Conservation (phyloP, 73 alveolate species). For the Breviolum minutum region DNA sequence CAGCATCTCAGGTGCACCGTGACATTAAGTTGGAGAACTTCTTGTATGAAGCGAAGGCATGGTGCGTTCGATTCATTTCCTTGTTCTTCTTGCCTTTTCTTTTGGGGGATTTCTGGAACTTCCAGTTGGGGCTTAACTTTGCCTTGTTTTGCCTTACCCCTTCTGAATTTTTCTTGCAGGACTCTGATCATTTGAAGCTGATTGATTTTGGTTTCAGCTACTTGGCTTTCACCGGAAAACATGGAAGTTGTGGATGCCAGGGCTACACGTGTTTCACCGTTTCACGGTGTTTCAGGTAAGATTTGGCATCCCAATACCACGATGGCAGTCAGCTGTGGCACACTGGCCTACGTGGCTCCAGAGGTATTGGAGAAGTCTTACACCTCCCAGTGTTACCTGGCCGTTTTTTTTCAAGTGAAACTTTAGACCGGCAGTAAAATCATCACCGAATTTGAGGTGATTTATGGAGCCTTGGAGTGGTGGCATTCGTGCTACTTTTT, state of each 20-base stretch:
- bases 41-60: slow-evolving; percentile 53
- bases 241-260: not conserved
- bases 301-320: slow-evolving; percentile 91
- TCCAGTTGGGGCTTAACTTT: too few relatives aligned
- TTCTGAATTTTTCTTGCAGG: not conserved
- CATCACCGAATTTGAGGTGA: not conserved
- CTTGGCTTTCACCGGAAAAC: not conserved
- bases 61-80: too few relatives aligned
- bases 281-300: slow-evolving; percentile 37
- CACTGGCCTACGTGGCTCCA: slow-evolving; percentile 89
- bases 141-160: too few relatives aligned
- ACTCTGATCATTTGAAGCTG: slow-evolving; percentile 79
- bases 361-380: slow-evolving; percentile 84
- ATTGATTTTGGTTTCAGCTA: slow-evolving; percentile 83
- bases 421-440: not conserved
- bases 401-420: not conserved
- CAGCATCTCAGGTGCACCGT: slow-evolving; percentile 55
- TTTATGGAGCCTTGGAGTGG: slow-evolving; percentile 71
- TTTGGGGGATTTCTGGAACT: too few relatives aligned
- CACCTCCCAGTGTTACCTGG: slow-evolving; percentile 46
- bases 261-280: not conserved
- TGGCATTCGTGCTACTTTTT: slow-evolving; percentile 52
- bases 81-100: too few relatives aligned
- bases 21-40: slow-evolving; percentile 86
- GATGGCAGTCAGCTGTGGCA: slow-evolving; percentile 86